A percentile compares a stretch with the other conserved stretches of the same genome.
Evolutionary conservation across 2,329 filamentous ascomycete genomes (phyloP).

Genomic region (Pseudogymnoascus sp.): DNA sequence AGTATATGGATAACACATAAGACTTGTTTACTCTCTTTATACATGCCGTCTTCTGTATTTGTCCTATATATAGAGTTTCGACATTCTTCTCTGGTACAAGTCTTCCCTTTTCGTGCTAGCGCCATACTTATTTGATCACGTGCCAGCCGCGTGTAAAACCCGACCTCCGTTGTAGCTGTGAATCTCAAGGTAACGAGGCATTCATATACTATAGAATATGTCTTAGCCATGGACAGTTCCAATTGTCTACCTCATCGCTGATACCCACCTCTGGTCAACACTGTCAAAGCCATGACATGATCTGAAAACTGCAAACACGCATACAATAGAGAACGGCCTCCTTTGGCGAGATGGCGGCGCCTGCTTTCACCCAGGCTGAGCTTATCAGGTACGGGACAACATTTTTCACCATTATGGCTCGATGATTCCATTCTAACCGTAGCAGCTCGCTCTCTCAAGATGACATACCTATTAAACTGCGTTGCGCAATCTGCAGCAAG

Average conservation of each 20-base stretch:
- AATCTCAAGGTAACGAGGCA: neutral
- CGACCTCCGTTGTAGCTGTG: neutral
- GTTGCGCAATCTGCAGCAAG: conserved; percentile 88
- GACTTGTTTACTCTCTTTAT: neutral
- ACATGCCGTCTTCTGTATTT: neutral
- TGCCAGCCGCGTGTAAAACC: neutral
- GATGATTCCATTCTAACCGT: neutral
- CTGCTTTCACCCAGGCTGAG: conserved; percentile 25
- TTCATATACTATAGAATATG: neutral
- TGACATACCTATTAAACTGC: conserved; percentile 90
- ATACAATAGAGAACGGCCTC: neutral
- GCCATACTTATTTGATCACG: neutral
- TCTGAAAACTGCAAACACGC: neutral
- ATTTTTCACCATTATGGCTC: neutral
- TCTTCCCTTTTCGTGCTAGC: neutral
- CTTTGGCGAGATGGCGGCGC: conserved; percentile 22
- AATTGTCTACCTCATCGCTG: neutral
- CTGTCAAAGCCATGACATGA: neutral
- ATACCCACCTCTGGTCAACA: neutral
- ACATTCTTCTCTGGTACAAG: neutral
- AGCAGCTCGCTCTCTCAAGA: conserved; percentile 39
- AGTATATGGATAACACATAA: neutral
- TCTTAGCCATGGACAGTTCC: neutral
- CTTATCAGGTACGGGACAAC: conserved; percentile 26
- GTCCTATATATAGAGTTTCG: no score